phyloP scores from a whole-genome alignment of 768 basidiomycete genomes.

The Antrodiella citrinella region DNA sequence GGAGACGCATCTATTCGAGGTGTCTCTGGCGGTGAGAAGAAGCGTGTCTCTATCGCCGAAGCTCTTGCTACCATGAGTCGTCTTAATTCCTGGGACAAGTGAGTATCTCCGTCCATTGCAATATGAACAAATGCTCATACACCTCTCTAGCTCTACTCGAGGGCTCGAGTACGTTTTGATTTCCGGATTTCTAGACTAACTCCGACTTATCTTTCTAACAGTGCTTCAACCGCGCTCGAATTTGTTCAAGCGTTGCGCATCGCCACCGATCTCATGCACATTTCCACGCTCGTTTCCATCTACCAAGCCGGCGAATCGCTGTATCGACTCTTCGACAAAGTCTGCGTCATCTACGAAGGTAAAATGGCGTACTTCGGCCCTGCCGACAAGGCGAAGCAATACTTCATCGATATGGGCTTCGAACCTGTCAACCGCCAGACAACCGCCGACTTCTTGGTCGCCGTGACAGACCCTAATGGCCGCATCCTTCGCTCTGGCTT shows the following conservation, averaged over 20 bases:
- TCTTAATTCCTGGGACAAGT: slow-evolving; percentile 74
- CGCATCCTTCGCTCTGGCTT: slow-evolving; percentile 41
- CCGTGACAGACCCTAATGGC: slow-evolving; percentile 52
- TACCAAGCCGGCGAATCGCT: slow-evolving; percentile 76
- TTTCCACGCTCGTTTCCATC: slow-evolving; percentile 67
- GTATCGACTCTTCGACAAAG: slow-evolving; percentile 68
- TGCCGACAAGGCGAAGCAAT: slow-evolving; percentile 52
- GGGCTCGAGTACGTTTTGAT: slow-evolving; percentile 30
- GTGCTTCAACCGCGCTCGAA: slow-evolving; percentile 49
- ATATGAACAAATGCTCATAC: no score
- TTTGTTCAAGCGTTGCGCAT: slow-evolving; percentile 52
- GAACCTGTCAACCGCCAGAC: slow-evolving; percentile 48
- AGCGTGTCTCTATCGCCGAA: slow-evolving; percentile 76
- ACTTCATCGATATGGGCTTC: slow-evolving; percentile 66
- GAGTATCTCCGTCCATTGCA: slow-evolving; percentile 1
- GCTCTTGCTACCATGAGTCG: slow-evolving; percentile 52
- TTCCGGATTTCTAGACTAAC: neutral
- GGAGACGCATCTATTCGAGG: slow-evolving; percentile 73
- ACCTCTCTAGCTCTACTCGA: slow-evolving; percentile 33
- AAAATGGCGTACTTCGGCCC: slow-evolving; percentile 70
- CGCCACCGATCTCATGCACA: slow-evolving; percentile 36
- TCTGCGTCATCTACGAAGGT: slow-evolving; percentile 71
- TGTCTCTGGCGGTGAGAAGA: slow-evolving; percentile 67
- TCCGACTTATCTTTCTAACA: slow-evolving; percentile 2
- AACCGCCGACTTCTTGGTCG: slow-evolving; percentile 51